Base-by-base conservation (phyloP, 495 filamentous ascomycete species). In the Tetracladium setigerum region DNA sequence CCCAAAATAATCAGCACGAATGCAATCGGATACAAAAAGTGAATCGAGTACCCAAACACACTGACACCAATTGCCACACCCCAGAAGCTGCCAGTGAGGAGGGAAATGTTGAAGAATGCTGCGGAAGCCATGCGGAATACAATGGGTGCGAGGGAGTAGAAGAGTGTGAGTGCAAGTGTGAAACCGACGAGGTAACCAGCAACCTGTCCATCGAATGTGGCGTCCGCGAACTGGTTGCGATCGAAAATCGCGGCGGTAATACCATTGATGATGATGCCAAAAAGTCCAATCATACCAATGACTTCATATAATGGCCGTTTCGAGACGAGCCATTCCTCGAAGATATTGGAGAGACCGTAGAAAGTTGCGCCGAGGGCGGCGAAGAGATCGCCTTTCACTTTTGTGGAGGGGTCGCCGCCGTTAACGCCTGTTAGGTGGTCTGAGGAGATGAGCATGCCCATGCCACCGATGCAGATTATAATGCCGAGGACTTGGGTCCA, bases 11-110 rank as follows among this genome's bases (percentile, higher is more conserved):
- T 96, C 53, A 86, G 68, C 11, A 92, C 86, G 64, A 98, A 97
- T 18, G 92, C 92, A 61, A 95, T 85, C 2, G 92, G 92, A 64
- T 98, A 98, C 72, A 95, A 72, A 73, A 79, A 95, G 65, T 92
- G 85, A 48, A 98, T 79, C 14, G 65, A 62, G 51, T 86, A 80
- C 34, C 83, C 78, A 63, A 98, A 95, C 35, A 96, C 82, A 54
- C 81, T 72, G 46, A 94, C 73, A 36, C 92, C 92, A 56, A 98
- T 90, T 50, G 88, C 78, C 22, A 94, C 86, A 57, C 88, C 88
- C 91, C 94, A 97, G 71, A 97, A 97, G 67, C 95, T 97, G 59
- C 81, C 86, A 15, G 94, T 98, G 42, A 98, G 72, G 59, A 98
- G 70, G 24, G 82, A 88, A 62, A 98, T 89, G 64, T 98, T 94